Evolutionary conservation across 2,329 filamentous ascomycete species (phyloP).

Genomic region (Xylariales sp.): DNA sequence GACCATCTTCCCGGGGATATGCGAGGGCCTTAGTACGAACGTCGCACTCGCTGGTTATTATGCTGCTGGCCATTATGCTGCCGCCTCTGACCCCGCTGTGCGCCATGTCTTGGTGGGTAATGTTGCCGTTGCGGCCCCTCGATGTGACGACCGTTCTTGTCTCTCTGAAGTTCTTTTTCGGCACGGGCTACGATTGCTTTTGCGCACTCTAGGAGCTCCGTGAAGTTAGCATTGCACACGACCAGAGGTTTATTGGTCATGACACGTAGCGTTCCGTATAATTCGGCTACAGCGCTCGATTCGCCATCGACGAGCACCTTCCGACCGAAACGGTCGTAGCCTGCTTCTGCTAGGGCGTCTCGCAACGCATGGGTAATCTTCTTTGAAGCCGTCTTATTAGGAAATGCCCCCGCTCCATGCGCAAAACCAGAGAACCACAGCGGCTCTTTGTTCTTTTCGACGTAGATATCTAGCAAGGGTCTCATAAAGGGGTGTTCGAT

Average conservation of each 20-base stretch:
- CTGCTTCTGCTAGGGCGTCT: slow-evolving; percentile 44
- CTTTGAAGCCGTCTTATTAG: slow-evolving; percentile 37
- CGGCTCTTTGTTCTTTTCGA: slow-evolving; percentile 44
- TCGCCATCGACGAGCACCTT: slow-evolving; percentile 30
- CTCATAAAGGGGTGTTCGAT: slow-evolving; percentile 45
- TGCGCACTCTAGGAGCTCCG: slow-evolving; percentile 38
- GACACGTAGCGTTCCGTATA: slow-evolving; percentile 45
- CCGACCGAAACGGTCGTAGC: slow-evolving; percentile 46
- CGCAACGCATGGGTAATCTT: slow-evolving; percentile 44
- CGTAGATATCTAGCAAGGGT: slow-evolving; percentile 47
- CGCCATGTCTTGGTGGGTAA: neutral
- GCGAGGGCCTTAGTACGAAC: neutral
- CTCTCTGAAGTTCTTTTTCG: slow-evolving; percentile 34
- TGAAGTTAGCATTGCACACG: slow-evolving; percentile 43
- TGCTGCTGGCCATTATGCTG: neutral
- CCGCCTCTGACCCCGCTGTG: neutral
- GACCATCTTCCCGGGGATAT: neutral
- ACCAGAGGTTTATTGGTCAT: slow-evolving; percentile 30
- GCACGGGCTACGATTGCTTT: slow-evolving; percentile 37
- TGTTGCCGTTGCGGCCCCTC: neutral
- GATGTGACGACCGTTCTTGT: slow-evolving; percentile 9
- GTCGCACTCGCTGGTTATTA: neutral
- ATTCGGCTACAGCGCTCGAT: slow-evolving; percentile 30
- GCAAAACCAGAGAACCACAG: slow-evolving; percentile 42
- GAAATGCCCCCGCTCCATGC: slow-evolving; percentile 34